phyloP scores from a whole-genome alignment of 768 basidiomycete genomes.

The Ramaria sp. region DNA sequence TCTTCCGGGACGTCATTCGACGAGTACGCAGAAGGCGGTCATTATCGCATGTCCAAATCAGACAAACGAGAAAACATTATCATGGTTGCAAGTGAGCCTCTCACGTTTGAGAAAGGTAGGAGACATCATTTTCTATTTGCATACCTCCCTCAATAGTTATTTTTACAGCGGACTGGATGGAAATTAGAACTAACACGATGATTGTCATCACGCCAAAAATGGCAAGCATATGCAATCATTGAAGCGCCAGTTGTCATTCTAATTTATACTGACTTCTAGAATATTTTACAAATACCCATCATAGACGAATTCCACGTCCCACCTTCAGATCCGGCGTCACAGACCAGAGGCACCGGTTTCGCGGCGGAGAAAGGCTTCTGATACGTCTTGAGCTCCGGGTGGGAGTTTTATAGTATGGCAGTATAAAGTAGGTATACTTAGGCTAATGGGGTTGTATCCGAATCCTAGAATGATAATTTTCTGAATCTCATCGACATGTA shows the following conservation, averaged over 20 bases:
- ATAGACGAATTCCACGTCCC: slow-evolving; percentile 88
- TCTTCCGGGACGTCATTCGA: slow-evolving; percentile 92
- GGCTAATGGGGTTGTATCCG: too few relatives aligned
- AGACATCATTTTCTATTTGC: neutral
- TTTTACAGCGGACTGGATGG: slow-evolving; percentile 88
- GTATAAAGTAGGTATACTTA: too few relatives aligned
- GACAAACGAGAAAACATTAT: slow-evolving; percentile 97
- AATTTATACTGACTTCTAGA: slow-evolving; percentile 21
- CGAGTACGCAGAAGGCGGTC: slow-evolving; percentile 79
- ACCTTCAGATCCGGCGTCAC: slow-evolving; percentile 66
- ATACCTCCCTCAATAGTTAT: neutral
- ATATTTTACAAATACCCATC: slow-evolving; percentile 89
- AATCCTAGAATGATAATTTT: too few relatives aligned
- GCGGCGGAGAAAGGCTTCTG: slow-evolving; percentile 76
- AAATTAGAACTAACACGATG: slow-evolving; percentile 94
- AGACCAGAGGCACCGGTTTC: slow-evolving; percentile 66
- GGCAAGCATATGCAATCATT: slow-evolving; percentile 14
- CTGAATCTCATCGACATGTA: too few relatives aligned
- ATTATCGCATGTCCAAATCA: slow-evolving; percentile 91
- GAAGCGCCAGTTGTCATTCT: neutral
- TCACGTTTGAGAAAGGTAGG: slow-evolving; percentile 90
- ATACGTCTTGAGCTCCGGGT: neutral
- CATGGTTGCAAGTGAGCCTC: slow-evolving; percentile 87
- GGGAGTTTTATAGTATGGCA: too few relatives aligned
- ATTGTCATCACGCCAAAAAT: slow-evolving; percentile 92